Evolutionary conservation across 208 protist species (phyloP).

Genomic region (Leishmania lainsoni): DNA sequence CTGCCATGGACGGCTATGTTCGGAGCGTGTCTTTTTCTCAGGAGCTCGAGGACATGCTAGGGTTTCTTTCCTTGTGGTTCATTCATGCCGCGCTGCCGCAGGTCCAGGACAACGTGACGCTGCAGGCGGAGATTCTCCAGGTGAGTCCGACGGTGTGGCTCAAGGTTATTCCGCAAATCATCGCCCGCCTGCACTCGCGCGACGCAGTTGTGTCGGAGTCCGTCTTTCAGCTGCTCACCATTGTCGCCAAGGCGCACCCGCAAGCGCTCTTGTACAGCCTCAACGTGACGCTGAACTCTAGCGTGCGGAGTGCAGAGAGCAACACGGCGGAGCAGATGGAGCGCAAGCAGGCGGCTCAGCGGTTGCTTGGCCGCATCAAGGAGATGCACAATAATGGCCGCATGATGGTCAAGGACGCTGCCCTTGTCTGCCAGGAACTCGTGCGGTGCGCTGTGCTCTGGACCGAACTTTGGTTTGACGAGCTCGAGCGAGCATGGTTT

Average conservation of each 20-base stretch:
- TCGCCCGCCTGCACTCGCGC: conserved; percentile 97
- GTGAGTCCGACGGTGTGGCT: conserved; percentile 98
- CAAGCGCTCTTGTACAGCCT: conserved; percentile 99
- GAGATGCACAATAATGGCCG: conserved; percentile 86
- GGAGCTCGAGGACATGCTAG: conserved; percentile 97
- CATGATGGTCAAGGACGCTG: conserved; percentile 94
- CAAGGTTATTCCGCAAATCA: conserved; percentile 99
- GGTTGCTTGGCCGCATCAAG: conserved; percentile 75
- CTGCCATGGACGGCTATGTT: conserved; percentile 96
- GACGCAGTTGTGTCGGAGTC: conserved; percentile 88
- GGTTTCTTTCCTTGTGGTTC: conserved; percentile 99
- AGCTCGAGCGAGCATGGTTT: conserved; percentile 95
- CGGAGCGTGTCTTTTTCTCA: conserved; percentile 80
- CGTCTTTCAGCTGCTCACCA: conserved; percentile 93
- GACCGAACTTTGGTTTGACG: conserved; percentile 95
- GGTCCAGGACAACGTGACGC: conserved; percentile 54
- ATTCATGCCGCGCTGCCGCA: conserved; percentile 73
- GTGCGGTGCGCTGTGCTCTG: conserved; percentile 99
- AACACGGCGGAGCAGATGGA: conserved; percentile 57
- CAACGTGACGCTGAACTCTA: conserved; percentile 95
- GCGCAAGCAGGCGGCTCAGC: conserved; percentile 72
- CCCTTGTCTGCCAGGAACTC: conserved; percentile 97
- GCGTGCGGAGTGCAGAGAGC: conserved; percentile 33
- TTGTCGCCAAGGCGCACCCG: conserved; percentile 97
- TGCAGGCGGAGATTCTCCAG: conserved; percentile 90